These are phyloP conservation scores for Eimeria nieschulzi DNA, from an alignment of 169 alveolate genomes.

Conservation along the genomic window DNA sequence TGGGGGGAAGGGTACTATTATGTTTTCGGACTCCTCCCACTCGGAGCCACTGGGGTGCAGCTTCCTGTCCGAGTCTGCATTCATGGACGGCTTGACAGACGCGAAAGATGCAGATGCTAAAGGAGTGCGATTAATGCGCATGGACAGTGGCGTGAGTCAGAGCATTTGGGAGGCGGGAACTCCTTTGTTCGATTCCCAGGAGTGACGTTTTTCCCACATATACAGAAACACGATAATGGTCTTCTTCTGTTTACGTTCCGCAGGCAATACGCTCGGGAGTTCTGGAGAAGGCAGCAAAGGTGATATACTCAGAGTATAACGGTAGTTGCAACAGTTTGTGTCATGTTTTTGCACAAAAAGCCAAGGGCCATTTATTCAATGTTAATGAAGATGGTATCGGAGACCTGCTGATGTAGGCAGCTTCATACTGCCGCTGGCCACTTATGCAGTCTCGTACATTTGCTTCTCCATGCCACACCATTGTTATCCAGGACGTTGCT, in stretches of 20 bases:
- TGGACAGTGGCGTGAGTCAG: background rate
- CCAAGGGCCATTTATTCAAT: too few species aligned
- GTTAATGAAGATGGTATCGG: too few species aligned
- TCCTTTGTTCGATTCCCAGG: background rate
- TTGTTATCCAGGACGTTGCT: background rate
- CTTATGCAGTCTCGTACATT: too few species aligned
- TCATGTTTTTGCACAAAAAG: too few species aligned
- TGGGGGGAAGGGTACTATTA: too few species aligned
- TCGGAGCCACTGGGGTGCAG: too few species aligned
- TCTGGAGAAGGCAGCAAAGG: background rate
- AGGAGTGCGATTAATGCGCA: background rate
- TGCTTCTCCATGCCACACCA: background rate
- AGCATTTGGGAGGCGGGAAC: background rate
- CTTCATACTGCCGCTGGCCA: too few species aligned
- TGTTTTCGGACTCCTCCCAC: too few species aligned
- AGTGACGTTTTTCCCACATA: background rate
- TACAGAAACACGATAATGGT: background rate
- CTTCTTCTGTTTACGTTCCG: background rate
- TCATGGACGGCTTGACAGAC: background rate
- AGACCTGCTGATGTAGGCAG: too few species aligned
- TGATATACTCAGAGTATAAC: background rate
- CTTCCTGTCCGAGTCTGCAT: too few species aligned
- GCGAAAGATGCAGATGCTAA: background rate
- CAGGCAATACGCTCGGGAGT: constrained; percentile 18
- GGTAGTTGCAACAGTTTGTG: too few species aligned